Evolutionary conservation across 352 stramenopile species (phyloP).

Genomic region (Pythium catenulatum): DNA sequence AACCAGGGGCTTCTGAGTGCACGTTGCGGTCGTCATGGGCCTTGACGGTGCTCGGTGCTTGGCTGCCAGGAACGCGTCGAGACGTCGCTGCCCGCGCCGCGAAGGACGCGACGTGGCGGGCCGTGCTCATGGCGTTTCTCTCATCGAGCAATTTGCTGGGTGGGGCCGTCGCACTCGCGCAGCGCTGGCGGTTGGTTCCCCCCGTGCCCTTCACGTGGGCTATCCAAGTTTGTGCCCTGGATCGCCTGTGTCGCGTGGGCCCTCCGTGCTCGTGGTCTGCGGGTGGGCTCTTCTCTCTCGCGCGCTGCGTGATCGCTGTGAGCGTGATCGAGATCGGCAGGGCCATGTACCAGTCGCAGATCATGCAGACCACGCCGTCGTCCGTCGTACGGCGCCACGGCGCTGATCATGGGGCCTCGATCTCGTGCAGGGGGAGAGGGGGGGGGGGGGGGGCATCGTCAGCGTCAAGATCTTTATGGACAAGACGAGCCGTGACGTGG

Average conservation of each 20-base stretch:
- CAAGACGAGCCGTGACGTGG: neutral
- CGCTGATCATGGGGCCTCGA: slow-evolving; percentile 41
- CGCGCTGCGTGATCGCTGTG: neutral
- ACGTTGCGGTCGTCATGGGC: neutral
- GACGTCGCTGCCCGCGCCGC: neutral
- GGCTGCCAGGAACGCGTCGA: neutral
- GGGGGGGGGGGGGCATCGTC: too few species aligned
- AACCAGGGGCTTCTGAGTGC: slow-evolving; percentile 6
- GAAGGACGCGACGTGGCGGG: neutral
- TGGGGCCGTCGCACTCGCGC: neutral
- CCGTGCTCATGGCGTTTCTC: neutral
- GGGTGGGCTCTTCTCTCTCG: neutral
- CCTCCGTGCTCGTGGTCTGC: neutral
- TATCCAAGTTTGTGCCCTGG: neutral
- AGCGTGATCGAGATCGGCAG: slow-evolving; percentile 36
- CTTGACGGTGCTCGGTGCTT: neutral
- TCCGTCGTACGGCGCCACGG: neutral
- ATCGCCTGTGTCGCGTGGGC: neutral
- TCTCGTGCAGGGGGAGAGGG: slow-evolving; percentile 4
- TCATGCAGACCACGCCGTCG: slow-evolving; percentile 50
- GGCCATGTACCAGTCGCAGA: slow-evolving; percentile 44
- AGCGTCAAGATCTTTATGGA: slow-evolving; percentile 49
- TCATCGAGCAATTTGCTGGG: neutral
- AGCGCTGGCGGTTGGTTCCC: slow-evolving; percentile 33
- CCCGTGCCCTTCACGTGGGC: slow-evolving; percentile 26